These are phyloP conservation scores for Fusarium buharicum DNA, from an alignment of 2,329 filamentous ascomycete genomes.

Conservation along the genomic window DNA sequence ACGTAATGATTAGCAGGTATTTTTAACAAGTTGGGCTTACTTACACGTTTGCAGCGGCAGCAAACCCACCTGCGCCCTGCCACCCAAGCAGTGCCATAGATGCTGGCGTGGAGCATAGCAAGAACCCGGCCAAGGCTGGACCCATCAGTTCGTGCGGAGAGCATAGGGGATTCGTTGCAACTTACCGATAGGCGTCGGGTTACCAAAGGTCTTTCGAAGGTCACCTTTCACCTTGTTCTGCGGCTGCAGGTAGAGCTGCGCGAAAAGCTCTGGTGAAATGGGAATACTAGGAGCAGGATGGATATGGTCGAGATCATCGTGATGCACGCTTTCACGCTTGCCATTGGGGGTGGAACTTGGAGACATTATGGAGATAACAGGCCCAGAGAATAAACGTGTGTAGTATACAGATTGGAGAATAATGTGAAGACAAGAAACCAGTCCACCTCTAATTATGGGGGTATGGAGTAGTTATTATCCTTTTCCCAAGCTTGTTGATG, in stretches of 20 bases:
- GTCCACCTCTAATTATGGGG: too few species aligned
- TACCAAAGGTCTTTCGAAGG: slow-evolving; percentile 61
- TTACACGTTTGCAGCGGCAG: slow-evolving; percentile 47
- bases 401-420: too few species aligned
- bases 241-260: slow-evolving; percentile 63
- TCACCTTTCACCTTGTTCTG: slow-evolving; percentile 58
- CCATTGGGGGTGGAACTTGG: slow-evolving; percentile 13
- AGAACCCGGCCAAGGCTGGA: slow-evolving; percentile 46
- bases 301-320: slow-evolving; percentile 39
- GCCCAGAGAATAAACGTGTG: too few species aligned
- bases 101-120: slow-evolving; percentile 46
- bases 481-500: too few species aligned
- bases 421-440: too few species aligned
- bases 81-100: slow-evolving; percentile 47
- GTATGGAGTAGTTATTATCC: too few species aligned
- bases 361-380: slow-evolving; percentile 19
- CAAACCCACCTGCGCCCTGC: slow-evolving; percentile 48
- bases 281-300: slow-evolving; percentile 55
- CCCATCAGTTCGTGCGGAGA: fast-evolving
- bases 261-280: slow-evolving; percentile 62
- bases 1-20: not conserved
- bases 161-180: fast-evolving
- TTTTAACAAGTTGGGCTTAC: fast-evolving
- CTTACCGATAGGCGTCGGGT: slow-evolving; percentile 60
- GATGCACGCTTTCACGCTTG: slow-evolving; percentile 26